Evolutionary conservation across 495 filamentous ascomycete species (phyloP), one percentile per base, ranked within the genome.

Genomic region (Elasticomyces elasticus): DNA sequence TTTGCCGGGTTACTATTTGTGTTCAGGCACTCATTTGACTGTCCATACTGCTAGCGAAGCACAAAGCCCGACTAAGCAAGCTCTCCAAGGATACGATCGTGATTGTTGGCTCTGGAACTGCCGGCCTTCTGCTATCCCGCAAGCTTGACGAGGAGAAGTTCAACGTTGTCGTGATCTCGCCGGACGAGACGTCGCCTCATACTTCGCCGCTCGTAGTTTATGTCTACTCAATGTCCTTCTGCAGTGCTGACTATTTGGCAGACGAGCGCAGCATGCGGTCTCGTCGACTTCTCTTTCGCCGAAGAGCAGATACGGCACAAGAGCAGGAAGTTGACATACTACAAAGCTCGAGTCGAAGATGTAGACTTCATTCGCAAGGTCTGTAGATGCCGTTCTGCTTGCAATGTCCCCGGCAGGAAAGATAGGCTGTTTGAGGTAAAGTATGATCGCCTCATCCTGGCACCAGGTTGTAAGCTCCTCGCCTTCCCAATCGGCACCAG

Each of bases 221-320:
- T n/a, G 5, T 15, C 9, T 33, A 28, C 20, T 9, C 20, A 6
- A 50, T 9, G 5, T 5, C 44, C 23, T 11, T 48, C 23, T 13
- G 44, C 19, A 9, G 12, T 6, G 44, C n/a, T 48, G n/a, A 27
- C 4, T 43, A 27, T 35, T 17, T 19, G 4, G 23, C 33, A 51
- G 49, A 47, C 54, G 4, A 56, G 54, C 19, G 54, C 54, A 31
- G 54, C 54, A 51, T 56, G 54, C 23, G 54, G 54, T 22, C 54
- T 56, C 35, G 50, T 56, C 38, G 49, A 56, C 47, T 56, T 56
- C 41, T 42, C 46, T 26, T 37, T 56, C 24, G 54, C 54, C 0
- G 54, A 56, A 30, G 54, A 56, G 49, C 54, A 45, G 7, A 24
- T 56, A 15, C 31, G 54, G 12, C 46, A 50, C 24, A 56, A 56